Evolutionary conservation across 2,329 filamentous ascomycete species (phyloP), one percentile per base, ranked within the genome.

Genomic region (Bipolaris sorokiniana): DNA sequence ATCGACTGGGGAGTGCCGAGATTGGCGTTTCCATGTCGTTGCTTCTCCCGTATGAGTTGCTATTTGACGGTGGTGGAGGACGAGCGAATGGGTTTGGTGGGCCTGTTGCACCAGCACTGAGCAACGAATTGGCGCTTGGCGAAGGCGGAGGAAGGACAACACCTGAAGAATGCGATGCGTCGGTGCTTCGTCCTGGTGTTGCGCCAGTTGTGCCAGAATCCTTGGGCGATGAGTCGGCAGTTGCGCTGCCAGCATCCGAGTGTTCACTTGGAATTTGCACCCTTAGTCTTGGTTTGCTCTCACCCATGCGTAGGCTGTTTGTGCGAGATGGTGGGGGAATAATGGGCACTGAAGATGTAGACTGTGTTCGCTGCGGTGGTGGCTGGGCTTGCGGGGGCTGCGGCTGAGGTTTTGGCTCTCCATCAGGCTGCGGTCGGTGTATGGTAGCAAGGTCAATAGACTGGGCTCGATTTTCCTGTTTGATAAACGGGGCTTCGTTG

Each of bases 71-170:
- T 4, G 90, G 92, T 23, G 88, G 85, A 0, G 94, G 95, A 40
- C 94, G 85, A 7, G 95, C 95, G 75, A 98, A 99, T 0, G 95
- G 95, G 74, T 99, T 99, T 2, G 92, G 92, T 13, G 95, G 95
- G 0, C 95, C 95, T 36, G 89, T 90, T 7, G 95, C 94, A 38
- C 95, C 95, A 0, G 95, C 95, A 46, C 92, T 97, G 53, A 97
- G 82, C 6, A 98, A 82, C 2, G 92, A 87, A 20, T 90, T 90
- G 2, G 92, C 90, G 28, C 92, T 96, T 0, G 95, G 94, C 1
- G 95, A 97, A 0, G 95, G 95, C 7, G 94, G 94, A 16, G 95
- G 95, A 5, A 99, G 83, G 2, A 97, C 91, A 18, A 96, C 88
- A 16, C 87, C 86, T 4, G 85, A 84, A 15, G 85, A 83, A 66